Base-by-base conservation (phyloP, 1,284 basidiomycete genomes). In the Apiotrichum gamsii region DNA sequence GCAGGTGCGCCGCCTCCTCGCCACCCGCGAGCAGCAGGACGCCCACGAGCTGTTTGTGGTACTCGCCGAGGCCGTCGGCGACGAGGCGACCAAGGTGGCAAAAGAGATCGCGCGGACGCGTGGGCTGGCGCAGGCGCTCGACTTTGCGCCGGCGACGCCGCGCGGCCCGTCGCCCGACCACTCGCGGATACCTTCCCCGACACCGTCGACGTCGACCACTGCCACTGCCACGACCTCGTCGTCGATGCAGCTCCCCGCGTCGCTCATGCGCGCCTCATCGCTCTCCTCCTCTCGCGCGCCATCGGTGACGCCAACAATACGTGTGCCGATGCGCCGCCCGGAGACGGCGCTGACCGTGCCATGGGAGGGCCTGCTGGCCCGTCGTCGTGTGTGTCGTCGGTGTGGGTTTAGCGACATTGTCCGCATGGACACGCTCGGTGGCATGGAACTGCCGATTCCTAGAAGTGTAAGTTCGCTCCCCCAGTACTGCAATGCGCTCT, bases 21-120 rank as follows among this genome's bases (percentile, higher is more conserved):
- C 80, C 50, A 88, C 87, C 1, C 81, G 87, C 14, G 87, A 93
- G 63, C 90, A 95, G 67, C 90, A 95, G 72, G 90, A 95, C 68
- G 90, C 90, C 3, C 91, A 95, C 62, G 91, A 95, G 65, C 77
- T 95, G n/a, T 94, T 93, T 71, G 83, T 91, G 58, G 81, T 93
- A 30, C 75, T 95, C 18, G 85, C 89, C 0, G 88, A 91, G 64
- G 86, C 82, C 37, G 78, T 94, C 57, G 88, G 88, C 69, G 82
- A 82, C 50, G 90, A 95, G 69, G 78, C 82, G 6, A 64, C 72
- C 2, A 67, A 67, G 46, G 65, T 72, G 14, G 66, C 64, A 8
- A 49, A 47, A 3, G 70, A 72, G 50, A 52, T 65, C 1, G 57
- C 59, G 3, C 52, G 45, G 10, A 29, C 58, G 0, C 38, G 58